Base-by-base conservation (phyloP, 306 rosid genomes). In the Rosa chinensis region DNA sequence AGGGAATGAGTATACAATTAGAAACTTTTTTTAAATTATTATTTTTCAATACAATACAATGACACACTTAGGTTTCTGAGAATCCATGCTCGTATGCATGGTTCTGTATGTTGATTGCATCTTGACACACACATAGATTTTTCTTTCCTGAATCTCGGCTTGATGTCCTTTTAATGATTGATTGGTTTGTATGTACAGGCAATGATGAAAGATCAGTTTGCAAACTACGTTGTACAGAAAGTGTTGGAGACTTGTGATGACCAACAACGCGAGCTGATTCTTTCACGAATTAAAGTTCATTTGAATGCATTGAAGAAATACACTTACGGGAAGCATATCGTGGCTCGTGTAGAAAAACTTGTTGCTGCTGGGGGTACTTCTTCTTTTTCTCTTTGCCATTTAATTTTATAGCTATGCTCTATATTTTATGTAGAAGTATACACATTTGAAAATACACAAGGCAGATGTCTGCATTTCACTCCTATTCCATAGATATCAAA, bases 191-290 rank as follows among this genome's bases (percentile, higher is more conserved):
- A 42, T 59, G 32, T 39, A 18, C 88, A 89, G 92, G 92, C 94
- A 3, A 94, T 94, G 99, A 94, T 94, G 97, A 94, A 94, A 86
- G 98, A 93, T 84, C 98, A 93, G 79, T 93, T 93, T 72, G 98
- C 98, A 63, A 93, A 93, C 85, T 93, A 95, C 23, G 99, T 95
- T 13, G 99, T 95, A 61, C 99, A 95, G 80, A 95, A 95, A 85
- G 97, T 95, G 82, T 88, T 95, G 74, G 99, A 95, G 82, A 95
- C 97, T 73, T 95, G 99, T 78, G 97, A 92, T 14, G 99, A 95
- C 89, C 97, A 91, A 71, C 98, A 91, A 23, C 97, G 99, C 0
- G 99, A 95, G 85, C 88, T 92, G 83, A 95, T 92, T 74, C 98
- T 92, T 59, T 92, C 98, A 0, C 90, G 99, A 71, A 95, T 95